phyloP scores from a whole-genome alignment of 176 grass and related monocot genomes.

The Elymus sibiricus region DNA sequence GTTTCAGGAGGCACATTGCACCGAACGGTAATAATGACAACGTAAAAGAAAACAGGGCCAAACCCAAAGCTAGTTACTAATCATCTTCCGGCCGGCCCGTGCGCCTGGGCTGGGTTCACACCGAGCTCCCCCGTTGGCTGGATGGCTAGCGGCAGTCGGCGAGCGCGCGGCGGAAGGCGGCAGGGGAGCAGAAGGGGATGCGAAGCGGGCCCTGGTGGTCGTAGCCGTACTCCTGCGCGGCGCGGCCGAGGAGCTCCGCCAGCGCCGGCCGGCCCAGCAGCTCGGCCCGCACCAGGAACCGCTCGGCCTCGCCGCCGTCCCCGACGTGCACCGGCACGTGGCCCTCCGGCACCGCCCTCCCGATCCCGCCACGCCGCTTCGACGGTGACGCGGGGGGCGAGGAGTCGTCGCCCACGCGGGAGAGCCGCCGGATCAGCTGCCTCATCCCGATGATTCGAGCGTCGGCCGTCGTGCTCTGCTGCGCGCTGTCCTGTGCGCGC shows the following conservation, averaged over 20 bases:
- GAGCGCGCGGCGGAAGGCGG: slow-evolving; percentile 57
- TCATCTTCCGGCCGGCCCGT: background rate
- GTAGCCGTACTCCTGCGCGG: slow-evolving; percentile 92
- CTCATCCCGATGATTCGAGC: slow-evolving; percentile 1
- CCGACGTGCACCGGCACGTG: slow-evolving; percentile 73
- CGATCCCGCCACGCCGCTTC: background rate
- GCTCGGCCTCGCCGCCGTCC: slow-evolving; percentile 42
- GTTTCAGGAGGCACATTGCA: slow-evolving; percentile 17
- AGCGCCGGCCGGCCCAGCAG: slow-evolving; percentile 61
- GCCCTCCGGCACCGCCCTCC: slow-evolving; percentile 39
- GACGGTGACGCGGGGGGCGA: background rate
- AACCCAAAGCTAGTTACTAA: background rate
- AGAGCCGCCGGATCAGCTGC: slow-evolving; percentile 56
- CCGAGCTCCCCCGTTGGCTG: background rate
- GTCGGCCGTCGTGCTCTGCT: background rate
- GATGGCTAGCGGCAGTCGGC: background rate
- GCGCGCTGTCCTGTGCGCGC: too few relatives aligned
- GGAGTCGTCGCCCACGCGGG: slow-evolving; percentile 52
- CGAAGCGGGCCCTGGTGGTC: slow-evolving; percentile 65
- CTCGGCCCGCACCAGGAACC: slow-evolving; percentile 69
- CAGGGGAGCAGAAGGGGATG: slow-evolving; percentile 66
- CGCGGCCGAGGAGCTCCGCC: slow-evolving; percentile 51
- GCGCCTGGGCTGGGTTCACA: background rate
- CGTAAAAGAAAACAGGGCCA: background rate
- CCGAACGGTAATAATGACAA: background rate